Base-by-base conservation (phyloP, 2,329 filamentous ascomycete species). In the Herpotrichia juniperi region DNA sequence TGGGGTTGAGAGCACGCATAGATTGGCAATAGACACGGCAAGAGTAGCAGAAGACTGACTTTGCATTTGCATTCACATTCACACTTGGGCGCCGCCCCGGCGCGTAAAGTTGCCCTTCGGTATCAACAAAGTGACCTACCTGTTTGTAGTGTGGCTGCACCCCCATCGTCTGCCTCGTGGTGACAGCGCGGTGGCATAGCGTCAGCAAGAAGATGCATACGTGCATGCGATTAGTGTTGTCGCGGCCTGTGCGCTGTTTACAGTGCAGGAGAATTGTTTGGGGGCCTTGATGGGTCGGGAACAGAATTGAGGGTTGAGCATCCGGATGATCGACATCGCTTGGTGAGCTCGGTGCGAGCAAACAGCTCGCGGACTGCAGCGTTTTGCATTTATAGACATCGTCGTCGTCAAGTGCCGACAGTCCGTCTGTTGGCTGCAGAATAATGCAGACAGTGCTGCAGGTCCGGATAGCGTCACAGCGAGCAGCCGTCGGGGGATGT, bases 401-500 rank as follows among this genome's bases (percentile, higher is more conserved):
- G 14, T 14, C 17, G 39, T 54, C 46, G 56, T 51, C 52, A 21
- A 42, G 34, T 56, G 49, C 52, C 56, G 57, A 50, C 57, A 58
- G 40, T 34, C 51, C 49, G 48, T 39, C 45, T 40, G 50, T 46
- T 19, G 46, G 37, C n/a, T 44, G 31, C 32, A 35, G 40, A 6
- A 28, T 7, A 6, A 28, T 7, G 26, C 7, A 28, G 26, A 12
- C 7, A 6, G 26, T 28, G 14, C 34, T 49, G 54, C 55, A 60
- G 56, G 54, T 59, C 40, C 49, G 53, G 46, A 51, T 51, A 52
- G 54, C 53, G 32, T 26, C 32, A 19, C 24, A 14, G 42, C 19
- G 26, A 14, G 22, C 42, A 60, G 65, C 52, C 54, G 61, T 45
- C 62, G 61, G 58, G 59, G 39, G 54, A 43, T 30, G 21, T 65